Base-by-base conservation (phyloP, 2,329 filamentous ascomycete species). In the Fusarium nygamai region DNA sequence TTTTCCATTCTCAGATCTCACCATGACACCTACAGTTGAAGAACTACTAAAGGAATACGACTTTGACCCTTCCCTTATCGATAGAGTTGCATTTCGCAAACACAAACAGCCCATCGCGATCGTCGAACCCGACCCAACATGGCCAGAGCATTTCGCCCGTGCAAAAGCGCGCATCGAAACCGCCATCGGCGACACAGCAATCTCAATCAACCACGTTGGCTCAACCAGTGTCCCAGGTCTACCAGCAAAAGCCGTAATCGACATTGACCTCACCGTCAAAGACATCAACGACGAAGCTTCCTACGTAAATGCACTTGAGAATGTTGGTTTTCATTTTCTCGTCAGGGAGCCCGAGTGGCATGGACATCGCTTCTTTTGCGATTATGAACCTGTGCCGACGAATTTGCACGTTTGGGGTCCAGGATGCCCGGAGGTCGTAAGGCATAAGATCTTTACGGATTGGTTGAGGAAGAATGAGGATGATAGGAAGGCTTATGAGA, bases 331-430 rank as follows among this genome's bases (percentile, higher is more conserved):
- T 57, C 80, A 82, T 20, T 88, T 88, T 56, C 78, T 86, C 3
- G 20, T 82, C 0, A 83, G 87, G 24, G 85, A 89, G 78, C 85
- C 83, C 0, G 60, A 46, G 3, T 88, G 86, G 86, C 80, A 87
- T 67, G 78, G 83, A 44, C 87, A 89, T 72, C 85, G 87, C 38
- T 84, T 86, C 74, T 86, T 87, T 76, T 75, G 72, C 64, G 65
- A 60, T 27, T 76, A 81, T 39, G 80, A 83, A 61, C 82, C 83
- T 1, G 77, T 81, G 2, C 74, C 79, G 2, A 81, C 80, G 6
- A 88, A 88, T 71, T 50, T 89, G 60, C 87, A 89, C 70, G 85
- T 89, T 41, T 89, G 82, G 73, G 84, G 85, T 0, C 82, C 82
- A 3, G 81, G 82, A 4, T 83, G 78, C 31, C 80, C 84, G 0